These are phyloP conservation scores for Neocucurbitaria cava DNA, from an alignment of 2,329 filamentous ascomycete species.

Conservation along the genomic window DNA sequence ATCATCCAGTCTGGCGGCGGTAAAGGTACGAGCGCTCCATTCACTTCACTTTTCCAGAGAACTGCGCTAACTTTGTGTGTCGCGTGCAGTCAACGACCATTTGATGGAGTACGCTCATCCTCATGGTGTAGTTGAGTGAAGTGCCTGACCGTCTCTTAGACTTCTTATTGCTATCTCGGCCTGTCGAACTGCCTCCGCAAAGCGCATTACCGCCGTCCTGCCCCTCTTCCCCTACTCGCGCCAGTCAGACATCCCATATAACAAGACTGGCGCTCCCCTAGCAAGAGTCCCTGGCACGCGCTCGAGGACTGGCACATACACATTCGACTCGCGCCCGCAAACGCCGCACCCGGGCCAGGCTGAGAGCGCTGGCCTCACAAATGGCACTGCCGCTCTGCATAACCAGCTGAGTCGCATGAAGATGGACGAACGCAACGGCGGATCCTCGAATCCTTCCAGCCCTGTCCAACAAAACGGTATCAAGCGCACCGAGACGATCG, in stretches of 20 bases:
- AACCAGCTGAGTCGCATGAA: conserved; percentile 75
- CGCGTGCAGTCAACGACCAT: conserved; percentile 79
- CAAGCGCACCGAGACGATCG: conserved; percentile 42
- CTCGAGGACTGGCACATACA: conserved; percentile 64
- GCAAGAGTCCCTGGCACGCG: conserved; percentile 64
- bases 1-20: conserved; percentile 95
- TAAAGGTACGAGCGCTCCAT: conserved; percentile 51
- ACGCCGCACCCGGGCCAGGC: conserved; percentile 78
- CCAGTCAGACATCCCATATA: conserved; percentile 95
- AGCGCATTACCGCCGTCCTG: conserved; percentile 89
- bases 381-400: conserved; percentile 73
- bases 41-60: background rate
- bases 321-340: conserved; percentile 89
- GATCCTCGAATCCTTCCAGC: conserved; percentile 33
- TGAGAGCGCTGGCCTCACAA: conserved; percentile 70
- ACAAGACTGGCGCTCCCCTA: conserved; percentile 90
- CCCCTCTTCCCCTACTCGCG: conserved; percentile 96
- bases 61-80: conserved; percentile 21
- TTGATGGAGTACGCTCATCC: conserved; percentile 72
- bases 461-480: conserved; percentile 35
- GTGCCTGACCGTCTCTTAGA: conserved; percentile 37
- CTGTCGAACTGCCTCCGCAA: conserved; percentile 92
- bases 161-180: conserved; percentile 98
- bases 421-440: conserved; percentile 62
- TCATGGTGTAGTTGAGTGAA: conserved; percentile 30